Evolutionary conservation across 169 alveolate genomes (phyloP).

Genomic region (Plasmodium knowlesi): DNA sequence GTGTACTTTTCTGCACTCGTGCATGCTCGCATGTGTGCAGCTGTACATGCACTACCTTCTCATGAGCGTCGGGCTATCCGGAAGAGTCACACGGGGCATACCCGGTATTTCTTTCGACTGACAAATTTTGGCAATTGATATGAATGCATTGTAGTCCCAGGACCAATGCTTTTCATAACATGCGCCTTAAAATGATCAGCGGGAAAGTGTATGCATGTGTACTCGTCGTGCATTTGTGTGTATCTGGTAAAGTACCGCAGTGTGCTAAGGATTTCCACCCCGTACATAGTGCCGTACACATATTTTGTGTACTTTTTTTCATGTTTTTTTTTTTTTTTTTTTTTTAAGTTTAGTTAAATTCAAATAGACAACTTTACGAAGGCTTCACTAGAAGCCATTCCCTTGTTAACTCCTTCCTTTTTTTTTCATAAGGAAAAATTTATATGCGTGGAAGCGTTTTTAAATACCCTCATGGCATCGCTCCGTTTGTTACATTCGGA

Average conservation of each 20-base stretch:
- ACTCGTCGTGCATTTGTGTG: background rate
- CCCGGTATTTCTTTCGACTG: background rate
- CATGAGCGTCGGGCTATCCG: background rate
- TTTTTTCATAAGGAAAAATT: background rate
- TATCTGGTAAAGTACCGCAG: background rate
- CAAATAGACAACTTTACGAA: constrained; percentile 16
- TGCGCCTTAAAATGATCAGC: background rate
- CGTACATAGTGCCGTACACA: background rate
- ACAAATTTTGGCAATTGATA: background rate
- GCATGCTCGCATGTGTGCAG: background rate
- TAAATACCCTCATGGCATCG: background rate
- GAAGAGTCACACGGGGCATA: background rate
- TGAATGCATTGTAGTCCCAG: background rate
- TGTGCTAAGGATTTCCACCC: background rate
- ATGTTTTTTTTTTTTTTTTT: background rate
- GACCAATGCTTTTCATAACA: background rate
- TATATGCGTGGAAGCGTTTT: background rate
- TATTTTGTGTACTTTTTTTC: background rate
- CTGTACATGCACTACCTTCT: background rate
- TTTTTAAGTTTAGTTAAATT: constrained; percentile 11
- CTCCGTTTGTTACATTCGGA: background rate
- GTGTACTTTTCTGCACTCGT: background rate
- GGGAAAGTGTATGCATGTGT: background rate
- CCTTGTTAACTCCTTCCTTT: background rate
- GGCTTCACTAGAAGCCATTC: constrained; percentile 77